Percentiles rank a stretch among this genome's conserved stretches.
Evolutionary conservation across 108 stramenopile species (phyloP).

Genomic region (Cylindrotheca fusiformis): DNA sequence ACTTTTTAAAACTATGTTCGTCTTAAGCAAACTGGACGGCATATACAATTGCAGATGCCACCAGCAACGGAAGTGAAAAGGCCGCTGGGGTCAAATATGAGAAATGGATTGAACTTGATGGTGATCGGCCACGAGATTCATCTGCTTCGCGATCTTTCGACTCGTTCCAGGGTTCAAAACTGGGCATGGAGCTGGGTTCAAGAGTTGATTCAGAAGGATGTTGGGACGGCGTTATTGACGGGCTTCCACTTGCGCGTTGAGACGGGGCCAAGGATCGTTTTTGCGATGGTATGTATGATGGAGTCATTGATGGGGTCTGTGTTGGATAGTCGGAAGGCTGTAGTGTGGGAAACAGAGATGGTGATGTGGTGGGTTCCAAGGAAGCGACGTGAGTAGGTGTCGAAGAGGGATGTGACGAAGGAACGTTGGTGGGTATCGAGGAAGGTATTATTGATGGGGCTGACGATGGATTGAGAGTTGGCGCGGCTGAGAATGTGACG

Average conservation of each 20-base stretch:
- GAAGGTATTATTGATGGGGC: background rate
- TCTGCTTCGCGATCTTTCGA: background rate
- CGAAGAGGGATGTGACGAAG: background rate
- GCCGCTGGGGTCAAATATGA: too few relatives aligned
- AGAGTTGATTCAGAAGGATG: background rate
- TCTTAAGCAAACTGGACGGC: too few relatives aligned
- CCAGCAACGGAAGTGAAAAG: too few relatives aligned
- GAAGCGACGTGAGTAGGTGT: background rate
- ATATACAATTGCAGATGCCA: too few relatives aligned
- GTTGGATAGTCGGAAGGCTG: background rate
- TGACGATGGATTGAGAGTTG: background rate
- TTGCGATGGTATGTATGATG: background rate
- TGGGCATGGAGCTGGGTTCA: background rate
- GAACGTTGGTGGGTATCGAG: background rate
- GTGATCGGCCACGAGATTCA: background rate
- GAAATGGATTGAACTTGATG: too few relatives aligned
- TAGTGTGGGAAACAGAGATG: constrained; percentile 1
- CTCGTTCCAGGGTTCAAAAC: background rate
- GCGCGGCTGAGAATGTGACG: background rate
- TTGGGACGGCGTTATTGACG: background rate
- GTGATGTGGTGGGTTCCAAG: background rate
- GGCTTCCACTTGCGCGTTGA: background rate
- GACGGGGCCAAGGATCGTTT: background rate
- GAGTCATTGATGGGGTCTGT: background rate
- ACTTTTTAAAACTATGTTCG: too few relatives aligned